Percentiles rank a stretch among this genome's conserved stretches.
These are phyloP conservation scores for Alternaria solani DNA, from an alignment of 2,329 filamentous ascomycete species.

Conservation along the genomic window DNA sequence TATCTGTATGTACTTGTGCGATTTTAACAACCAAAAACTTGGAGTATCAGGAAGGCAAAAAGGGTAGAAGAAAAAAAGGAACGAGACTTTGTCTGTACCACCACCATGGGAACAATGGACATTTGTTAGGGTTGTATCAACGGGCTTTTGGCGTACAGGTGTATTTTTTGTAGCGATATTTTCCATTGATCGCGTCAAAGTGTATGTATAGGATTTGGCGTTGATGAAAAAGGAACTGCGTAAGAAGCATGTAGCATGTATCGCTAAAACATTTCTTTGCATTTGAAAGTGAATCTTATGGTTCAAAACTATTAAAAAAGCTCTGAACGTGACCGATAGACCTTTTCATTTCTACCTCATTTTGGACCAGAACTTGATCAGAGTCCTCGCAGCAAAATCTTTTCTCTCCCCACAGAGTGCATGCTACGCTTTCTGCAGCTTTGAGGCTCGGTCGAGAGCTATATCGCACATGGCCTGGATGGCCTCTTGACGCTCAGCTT, in stretches of 20 bases:
- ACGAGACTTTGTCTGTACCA: background rate
- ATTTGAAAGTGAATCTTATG: background rate
- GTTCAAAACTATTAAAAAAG: background rate
- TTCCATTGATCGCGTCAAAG: background rate
- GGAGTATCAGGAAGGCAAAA: background rate
- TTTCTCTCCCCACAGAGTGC: background rate
- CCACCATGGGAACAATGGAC: background rate
- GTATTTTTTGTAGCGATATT: background rate
- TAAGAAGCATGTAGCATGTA: background rate
- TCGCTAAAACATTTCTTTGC: background rate
- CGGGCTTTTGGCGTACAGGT: background rate
- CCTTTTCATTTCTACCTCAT: background rate
- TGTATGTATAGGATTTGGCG: background rate
- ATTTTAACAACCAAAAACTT: background rate
- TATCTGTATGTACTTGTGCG: background rate
- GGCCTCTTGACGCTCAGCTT: constrained; percentile 73
- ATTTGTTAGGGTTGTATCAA: background rate
- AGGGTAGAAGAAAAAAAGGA: background rate
- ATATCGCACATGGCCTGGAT: constrained; percentile 93
- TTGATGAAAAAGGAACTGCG: fast-evolving
- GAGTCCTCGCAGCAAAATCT: background rate
- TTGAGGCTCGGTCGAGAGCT: constrained; percentile 77
- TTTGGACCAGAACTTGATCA: background rate
- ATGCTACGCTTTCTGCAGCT: constrained; percentile 49
- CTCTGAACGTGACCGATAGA: background rate